phyloP scores from a whole-genome alignment of 2,329 filamentous ascomycete genomes.

The Phyllosticta citrichinensis region DNA sequence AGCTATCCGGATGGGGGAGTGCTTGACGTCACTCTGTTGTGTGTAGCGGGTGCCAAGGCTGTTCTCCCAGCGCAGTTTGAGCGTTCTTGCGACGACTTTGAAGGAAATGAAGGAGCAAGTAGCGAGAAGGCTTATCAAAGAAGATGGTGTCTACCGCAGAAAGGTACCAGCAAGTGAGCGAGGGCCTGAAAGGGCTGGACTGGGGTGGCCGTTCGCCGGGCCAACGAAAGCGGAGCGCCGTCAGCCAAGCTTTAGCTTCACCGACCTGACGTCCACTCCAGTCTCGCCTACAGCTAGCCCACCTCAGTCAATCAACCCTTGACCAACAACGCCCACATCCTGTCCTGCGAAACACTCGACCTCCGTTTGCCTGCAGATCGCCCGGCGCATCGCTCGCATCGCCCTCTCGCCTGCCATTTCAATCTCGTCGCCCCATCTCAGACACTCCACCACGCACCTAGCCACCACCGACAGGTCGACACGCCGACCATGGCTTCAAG shows the following conservation, averaged over 20 bases:
- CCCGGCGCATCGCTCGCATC: not conserved
- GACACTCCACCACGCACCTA: not conserved
- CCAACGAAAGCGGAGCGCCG: constrained; percentile 1
- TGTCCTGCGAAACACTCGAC: constrained; percentile 7
- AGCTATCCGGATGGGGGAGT: not conserved
- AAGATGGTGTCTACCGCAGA: not conserved
- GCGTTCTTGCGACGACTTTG: not conserved
- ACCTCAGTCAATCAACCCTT: not conserved
- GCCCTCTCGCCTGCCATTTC: not conserved
- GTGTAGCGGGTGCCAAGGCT: not conserved
- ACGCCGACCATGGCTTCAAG: constrained; percentile 55
- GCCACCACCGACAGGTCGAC: constrained; percentile 2
- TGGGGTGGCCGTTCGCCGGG: not conserved
- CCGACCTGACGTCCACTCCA: constrained; percentile 4
- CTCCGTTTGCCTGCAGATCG: not conserved
- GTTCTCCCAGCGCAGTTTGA: not conserved
- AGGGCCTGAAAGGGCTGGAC: not conserved
- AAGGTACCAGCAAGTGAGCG: too few relatives aligned
- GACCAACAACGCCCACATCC: constrained; percentile 6
- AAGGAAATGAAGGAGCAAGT: not conserved
- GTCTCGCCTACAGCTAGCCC: not conserved
- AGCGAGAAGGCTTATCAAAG: not conserved
- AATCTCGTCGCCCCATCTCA: not conserved
- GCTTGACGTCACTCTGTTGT: not conserved
- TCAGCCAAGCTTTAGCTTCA: constrained; percentile 9